Conservation (phyloP, 1,284 basidiomycete species). For the Sanghuangporus baumii region DNA sequence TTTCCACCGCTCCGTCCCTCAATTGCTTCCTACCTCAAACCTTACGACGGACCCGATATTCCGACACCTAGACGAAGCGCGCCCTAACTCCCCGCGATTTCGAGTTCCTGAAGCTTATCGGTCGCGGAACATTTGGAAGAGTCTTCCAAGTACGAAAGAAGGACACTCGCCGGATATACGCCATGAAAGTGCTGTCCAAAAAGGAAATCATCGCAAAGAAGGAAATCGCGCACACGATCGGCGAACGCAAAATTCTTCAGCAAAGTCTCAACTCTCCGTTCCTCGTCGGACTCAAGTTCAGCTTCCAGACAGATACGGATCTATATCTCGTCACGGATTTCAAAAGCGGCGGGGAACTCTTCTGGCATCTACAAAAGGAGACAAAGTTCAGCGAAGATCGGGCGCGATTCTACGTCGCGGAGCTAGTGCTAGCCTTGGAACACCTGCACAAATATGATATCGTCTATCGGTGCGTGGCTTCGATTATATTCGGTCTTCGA, state of each 20-base stretch:
- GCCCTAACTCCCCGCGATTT: constrained; percentile 89
- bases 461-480: constrained; percentile 78
- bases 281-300: constrained; percentile 97
- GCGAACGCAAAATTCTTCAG: constrained; percentile 98
- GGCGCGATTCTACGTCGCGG: constrained; percentile 93
- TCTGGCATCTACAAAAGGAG: constrained; percentile 96
- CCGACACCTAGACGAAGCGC: constrained; percentile 58
- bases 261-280: constrained; percentile 93
- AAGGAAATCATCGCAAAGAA: constrained; percentile 99
- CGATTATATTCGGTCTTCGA: background rate
- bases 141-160: constrained; percentile 98
- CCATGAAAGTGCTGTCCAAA: constrained; percentile 99
- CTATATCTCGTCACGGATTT: constrained; percentile 98
- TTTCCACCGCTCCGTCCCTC: constrained; percentile 7
- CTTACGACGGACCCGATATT: background rate
- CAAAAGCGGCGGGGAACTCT: constrained; percentile 97
- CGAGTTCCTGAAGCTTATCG: constrained; percentile 98
- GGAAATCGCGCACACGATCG: constrained; percentile 98
- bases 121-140: constrained; percentile 97
- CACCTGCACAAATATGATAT: constrained; percentile 97
- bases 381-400: constrained; percentile 90
- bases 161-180: constrained; percentile 98
- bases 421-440: constrained; percentile 89
- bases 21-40: background rate
- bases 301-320: constrained; percentile 95